phyloP scores from a whole-genome alignment of 208 protist genomes.

The Lotmaria passim region DNA sequence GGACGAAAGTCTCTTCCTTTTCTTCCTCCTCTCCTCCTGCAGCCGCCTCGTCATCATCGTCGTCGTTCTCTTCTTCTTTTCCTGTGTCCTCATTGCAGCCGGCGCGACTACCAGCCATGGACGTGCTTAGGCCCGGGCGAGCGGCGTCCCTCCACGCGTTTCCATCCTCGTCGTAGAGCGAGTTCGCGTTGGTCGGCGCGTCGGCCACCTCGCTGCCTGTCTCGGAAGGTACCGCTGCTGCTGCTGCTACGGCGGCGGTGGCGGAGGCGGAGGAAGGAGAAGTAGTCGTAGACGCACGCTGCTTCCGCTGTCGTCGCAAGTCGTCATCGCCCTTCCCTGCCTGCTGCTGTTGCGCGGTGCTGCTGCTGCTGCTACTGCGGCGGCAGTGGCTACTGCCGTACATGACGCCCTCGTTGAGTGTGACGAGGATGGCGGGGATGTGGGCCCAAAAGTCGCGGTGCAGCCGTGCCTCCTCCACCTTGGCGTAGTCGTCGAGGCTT shows the following conservation, averaged over 20 bases:
- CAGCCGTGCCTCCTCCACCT: constrained; percentile 32
- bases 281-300: neutral
- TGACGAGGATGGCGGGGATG: constrained; percentile 40
- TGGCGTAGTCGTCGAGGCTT: constrained; percentile 24
- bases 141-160: neutral
- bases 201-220: constrained; percentile 13
- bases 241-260: too few species aligned
- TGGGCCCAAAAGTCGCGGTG: constrained; percentile 51
- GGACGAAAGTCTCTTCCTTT: constrained; percentile 10
- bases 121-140: neutral
- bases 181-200: neutral
- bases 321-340: neutral
- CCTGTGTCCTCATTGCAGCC: neutral
- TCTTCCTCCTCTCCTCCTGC: constrained; percentile 1
- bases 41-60: neutral
- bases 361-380: neutral
- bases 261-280: too few species aligned
- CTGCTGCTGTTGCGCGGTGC: neutral
- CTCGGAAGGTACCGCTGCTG: neutral
- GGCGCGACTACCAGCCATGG: neutral
- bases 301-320: neutral
- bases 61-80: constrained; percentile 8
- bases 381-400: constrained; percentile 21
- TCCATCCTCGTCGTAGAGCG: neutral
- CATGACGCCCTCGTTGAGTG: constrained; percentile 39